These are phyloP conservation scores for Brassica cretica DNA, from an alignment of 345 rosid genomes.

Conservation along the genomic window DNA sequence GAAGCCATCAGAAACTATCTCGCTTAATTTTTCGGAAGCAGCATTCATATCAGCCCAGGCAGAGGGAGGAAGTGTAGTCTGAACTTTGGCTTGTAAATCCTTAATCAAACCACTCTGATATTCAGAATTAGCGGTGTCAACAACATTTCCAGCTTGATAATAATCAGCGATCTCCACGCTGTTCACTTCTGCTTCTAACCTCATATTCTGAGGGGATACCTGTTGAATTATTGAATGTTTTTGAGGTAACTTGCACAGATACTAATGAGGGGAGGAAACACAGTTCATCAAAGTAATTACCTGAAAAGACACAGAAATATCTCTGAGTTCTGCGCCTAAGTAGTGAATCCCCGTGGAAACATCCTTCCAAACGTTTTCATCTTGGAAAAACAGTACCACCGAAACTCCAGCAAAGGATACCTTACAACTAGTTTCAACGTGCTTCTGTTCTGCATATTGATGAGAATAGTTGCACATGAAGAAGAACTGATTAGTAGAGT, in stretches of 20 bases:
- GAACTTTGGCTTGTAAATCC: constrained; percentile 64
- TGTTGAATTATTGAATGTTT: constrained; percentile 51
- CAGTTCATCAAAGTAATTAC: constrained; percentile 49
- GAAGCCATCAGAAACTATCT: constrained; percentile 43
- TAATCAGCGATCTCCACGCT: constrained; percentile 66
- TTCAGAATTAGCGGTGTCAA: constrained; percentile 22
- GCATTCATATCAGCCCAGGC: constrained; percentile 39
- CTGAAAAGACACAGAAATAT: constrained; percentile 63
- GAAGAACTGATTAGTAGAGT: constrained; percentile 5
- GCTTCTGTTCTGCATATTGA: constrained; percentile 70
- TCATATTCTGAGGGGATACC: constrained; percentile 71
- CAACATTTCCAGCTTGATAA: constrained; percentile 38
- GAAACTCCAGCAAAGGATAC: constrained; percentile 68
- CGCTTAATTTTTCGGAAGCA: constrained; percentile 39
- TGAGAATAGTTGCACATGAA: constrained; percentile 18
- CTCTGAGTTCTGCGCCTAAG: constrained; percentile 70
- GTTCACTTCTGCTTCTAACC: constrained; percentile 65
- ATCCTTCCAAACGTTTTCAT: constrained; percentile 50
- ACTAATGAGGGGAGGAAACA: constrained; percentile 14
- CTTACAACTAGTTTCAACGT: constrained; percentile 69
- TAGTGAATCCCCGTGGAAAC: constrained; percentile 48
- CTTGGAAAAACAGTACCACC: constrained; percentile 61
- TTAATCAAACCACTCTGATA: constrained; percentile 46
- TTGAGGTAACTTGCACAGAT: constrained; percentile 18
- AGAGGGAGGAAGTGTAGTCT: constrained; percentile 60